Percentiles rank a stretch among this genome's conserved stretches.
phyloP scores from a whole-genome alignment of 306 rosid genomes.

The Trifolium dubium region DNA sequence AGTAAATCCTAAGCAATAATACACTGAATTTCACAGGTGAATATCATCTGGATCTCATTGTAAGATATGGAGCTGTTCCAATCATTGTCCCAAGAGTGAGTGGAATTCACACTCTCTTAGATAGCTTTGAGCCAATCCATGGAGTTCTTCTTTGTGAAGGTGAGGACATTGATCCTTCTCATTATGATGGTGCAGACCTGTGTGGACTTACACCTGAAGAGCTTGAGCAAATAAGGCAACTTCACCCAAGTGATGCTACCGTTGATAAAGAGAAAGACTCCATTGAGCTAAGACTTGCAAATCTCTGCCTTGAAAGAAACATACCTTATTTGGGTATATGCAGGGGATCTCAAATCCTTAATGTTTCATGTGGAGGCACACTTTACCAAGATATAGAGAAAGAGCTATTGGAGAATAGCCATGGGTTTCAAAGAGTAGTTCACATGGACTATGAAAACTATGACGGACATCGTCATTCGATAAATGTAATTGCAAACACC shows the following conservation, averaged over 20 bases:
- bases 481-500: conserved; percentile 24
- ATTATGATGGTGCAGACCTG: conserved; percentile 55
- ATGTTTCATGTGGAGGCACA: conserved; percentile 79
- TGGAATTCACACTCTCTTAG: conserved; percentile 65
- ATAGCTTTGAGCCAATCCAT: conserved; percentile 86
- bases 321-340: conserved; percentile 79
- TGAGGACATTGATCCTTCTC: conserved; percentile 83
- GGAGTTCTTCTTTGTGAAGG: conserved; percentile 86
- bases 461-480: conserved; percentile 48
- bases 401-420: conserved; percentile 46
- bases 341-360: conserved; percentile 74
- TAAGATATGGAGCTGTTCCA: conserved; percentile 74
- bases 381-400: conserved; percentile 74
- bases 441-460: conserved; percentile 70
- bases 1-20: conserved; percentile 15
- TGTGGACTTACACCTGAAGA: conserved; percentile 60
- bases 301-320: conserved; percentile 71
- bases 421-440: conserved; percentile 43
- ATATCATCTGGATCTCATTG: conserved; percentile 83
- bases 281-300: conserved; percentile 70
- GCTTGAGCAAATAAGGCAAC: conserved; percentile 57
- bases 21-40: conserved; percentile 49
- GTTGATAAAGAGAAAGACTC: conserved; percentile 76
- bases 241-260: conserved; percentile 70
- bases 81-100: conserved; percentile 72